Evolutionary conservation across 352 stramenopile species (phyloP).

Genomic region (Phytopythium sindhum): DNA sequence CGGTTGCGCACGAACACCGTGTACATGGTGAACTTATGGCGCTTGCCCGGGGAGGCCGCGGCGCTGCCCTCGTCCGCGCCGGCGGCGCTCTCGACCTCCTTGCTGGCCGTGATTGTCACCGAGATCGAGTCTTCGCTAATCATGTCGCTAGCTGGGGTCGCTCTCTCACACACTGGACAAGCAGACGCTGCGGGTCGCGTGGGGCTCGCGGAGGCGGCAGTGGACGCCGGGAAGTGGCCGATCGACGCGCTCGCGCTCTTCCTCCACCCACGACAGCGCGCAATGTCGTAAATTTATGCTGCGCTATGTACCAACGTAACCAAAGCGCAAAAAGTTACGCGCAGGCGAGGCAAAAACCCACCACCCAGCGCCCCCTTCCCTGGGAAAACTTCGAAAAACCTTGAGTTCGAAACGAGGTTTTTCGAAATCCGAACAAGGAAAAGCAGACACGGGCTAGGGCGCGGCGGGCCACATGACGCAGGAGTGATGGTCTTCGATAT

Average conservation of each 20-base stretch:
- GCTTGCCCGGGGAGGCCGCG: constrained; percentile 21
- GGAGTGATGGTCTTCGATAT: background rate
- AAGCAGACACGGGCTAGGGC: constrained; percentile 4
- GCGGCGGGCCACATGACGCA: background rate
- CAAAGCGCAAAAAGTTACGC: background rate
- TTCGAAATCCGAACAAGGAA: background rate
- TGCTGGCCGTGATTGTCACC: constrained; percentile 58
- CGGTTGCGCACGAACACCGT: constrained; percentile 80
- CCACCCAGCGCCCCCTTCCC: background rate
- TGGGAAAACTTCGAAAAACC: background rate
- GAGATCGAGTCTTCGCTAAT: constrained; percentile 64
- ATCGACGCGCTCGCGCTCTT: background rate
- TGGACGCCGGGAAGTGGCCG: no score
- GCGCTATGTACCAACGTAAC: no score
- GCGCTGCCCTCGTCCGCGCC: constrained; percentile 14
- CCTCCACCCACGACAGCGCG: background rate
- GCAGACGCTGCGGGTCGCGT: background rate
- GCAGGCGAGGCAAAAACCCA: background rate
- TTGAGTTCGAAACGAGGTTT: constrained; percentile 6
- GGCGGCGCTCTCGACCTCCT: constrained; percentile 38
- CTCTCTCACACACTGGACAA: background rate
- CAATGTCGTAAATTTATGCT: no score
- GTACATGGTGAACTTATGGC: constrained; percentile 82
- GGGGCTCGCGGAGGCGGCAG: no score
- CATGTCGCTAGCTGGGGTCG: constrained; percentile 17